Evolutionary conservation across 495 filamentous ascomycete genomes (phyloP), one percentile per base, ranked within the genome.

Genomic region (Penicillium robsamsonii): DNA sequence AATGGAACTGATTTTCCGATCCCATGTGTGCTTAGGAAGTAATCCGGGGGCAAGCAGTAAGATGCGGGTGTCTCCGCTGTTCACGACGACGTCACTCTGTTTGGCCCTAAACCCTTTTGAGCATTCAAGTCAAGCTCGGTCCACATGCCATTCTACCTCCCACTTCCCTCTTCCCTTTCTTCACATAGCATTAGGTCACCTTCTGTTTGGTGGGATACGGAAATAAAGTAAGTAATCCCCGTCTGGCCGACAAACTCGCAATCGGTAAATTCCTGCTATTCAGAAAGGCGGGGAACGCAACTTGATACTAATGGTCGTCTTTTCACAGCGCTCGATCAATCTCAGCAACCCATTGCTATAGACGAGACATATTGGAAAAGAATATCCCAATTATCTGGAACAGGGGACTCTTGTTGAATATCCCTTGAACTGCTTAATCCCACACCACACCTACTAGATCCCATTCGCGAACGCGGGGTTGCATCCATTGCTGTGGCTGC

Each of bases 41-140:
- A 15, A 37, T n/a, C 33, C 13, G 29, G 17, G 30, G 18, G 20
- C 22, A 22, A 49, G 43, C 43, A 46, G 24, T 8, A 46, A n/a
- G 44, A 46, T 5, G n/a, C 2, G 18, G 3, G 11, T 7, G n/a
- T 27, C 35, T 5, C 33, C 13, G 48, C 25, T 47, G 49, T 58
- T 55, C 56, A 58, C 50, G 20, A 59, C 55, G 60, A 67, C 62
- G 64, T 68, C 65, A 68, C 65, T 60, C 37, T 44, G 33, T 59
- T 49, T 56, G 48, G 57, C 60, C 57, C 65, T 68, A 68, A 66
- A 60, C 65, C 63, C 41, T 29, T 53, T 68, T 48, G 60, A 59
- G 64, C 15, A 11, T 18, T 30, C 25, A 30, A n/a, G 30, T 31
- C 46, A 60, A 68, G 65, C 64, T 66, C 61, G 64, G 65, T 55